Percentiles rank a stretch among this genome's conserved stretches.
Conservation (phyloP, 345 rosid genomes). For the Leavenworthia alabamica region DNA sequence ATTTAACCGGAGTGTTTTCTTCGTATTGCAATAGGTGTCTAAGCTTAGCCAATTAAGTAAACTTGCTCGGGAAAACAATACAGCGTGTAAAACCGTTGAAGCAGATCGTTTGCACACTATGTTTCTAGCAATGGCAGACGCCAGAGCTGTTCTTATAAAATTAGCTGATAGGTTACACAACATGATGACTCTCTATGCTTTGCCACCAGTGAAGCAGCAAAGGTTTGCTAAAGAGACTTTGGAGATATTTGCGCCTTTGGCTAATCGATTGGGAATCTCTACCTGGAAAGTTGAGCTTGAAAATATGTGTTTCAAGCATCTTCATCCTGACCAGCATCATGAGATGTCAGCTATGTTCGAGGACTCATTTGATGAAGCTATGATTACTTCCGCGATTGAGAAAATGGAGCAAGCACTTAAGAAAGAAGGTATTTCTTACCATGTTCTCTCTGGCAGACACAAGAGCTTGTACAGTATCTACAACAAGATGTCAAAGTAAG, state of each 20-base stretch:
- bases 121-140: conserved; percentile 96
- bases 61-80: conserved; percentile 92
- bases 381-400: conserved; percentile 57
- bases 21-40: conserved; percentile 51
- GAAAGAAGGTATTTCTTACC: conserved; percentile 50
- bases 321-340: conserved; percentile 68
- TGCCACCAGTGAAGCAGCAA: conserved; percentile 66
- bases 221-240: conserved; percentile 93
- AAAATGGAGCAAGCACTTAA: conserved; percentile 62
- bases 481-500: conserved; percentile 87
- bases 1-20: background rate
- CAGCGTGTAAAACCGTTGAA: conserved; percentile 75
- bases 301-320: conserved; percentile 86
- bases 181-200: conserved; percentile 82
- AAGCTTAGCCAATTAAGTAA: conserved; percentile 91
- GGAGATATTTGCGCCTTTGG: conserved; percentile 89
- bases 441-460: conserved; percentile 68
- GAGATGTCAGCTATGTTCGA: conserved; percentile 59
- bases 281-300: conserved; percentile 88
- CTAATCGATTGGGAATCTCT: conserved; percentile 80
- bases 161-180: conserved; percentile 95
- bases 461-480: conserved; percentile 90
- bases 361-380: conserved; percentile 63
- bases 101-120: conserved; percentile 93
- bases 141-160: conserved; percentile 90